Percentiles rank a stretch among this genome's conserved stretches.
phyloP scores from a whole-genome alignment of 345 rosid genomes.

The Mallotus nudiflorus region DNA sequence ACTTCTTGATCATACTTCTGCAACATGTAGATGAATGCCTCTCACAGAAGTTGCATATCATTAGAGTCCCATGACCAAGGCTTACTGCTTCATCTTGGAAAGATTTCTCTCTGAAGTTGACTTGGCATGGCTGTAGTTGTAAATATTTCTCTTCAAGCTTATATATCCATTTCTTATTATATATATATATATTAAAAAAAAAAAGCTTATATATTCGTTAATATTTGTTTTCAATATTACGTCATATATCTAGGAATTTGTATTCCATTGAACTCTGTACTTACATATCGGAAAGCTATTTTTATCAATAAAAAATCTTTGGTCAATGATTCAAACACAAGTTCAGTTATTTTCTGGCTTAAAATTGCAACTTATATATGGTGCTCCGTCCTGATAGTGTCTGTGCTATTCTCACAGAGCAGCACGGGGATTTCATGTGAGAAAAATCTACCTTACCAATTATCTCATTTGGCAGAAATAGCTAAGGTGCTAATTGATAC shows the following conservation, averaged over 20 bases:
- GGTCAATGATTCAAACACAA: background rate
- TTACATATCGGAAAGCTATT: background rate
- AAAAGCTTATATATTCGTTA: slow-evolving; percentile 6
- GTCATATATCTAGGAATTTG: background rate
- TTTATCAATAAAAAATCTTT: background rate
- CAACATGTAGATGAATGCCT: slow-evolving; percentile 19
- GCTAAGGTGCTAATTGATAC: background rate
- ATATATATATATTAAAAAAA: no score
- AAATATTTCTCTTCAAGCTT: slow-evolving; percentile 16
- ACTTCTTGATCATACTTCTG: slow-evolving; percentile 5
- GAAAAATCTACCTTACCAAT: no score
- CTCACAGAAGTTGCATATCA: background rate
- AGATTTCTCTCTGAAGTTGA: slow-evolving; percentile 11
- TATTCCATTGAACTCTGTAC: background rate
- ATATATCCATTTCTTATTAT: no score
- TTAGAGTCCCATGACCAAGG: slow-evolving; percentile 16
- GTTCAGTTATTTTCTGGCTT: background rate
- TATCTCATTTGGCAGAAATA: background rate
- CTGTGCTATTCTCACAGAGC: background rate
- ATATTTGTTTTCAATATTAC: background rate
- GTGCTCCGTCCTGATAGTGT: no score
- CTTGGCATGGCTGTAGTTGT: slow-evolving; percentile 26
- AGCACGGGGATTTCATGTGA: background rate
- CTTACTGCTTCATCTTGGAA: slow-evolving; percentile 8
- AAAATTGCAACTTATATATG: background rate